phyloP scores from a whole-genome alignment of 495 filamentous ascomycete species.

The Diplogelasinospora grovesii region DNA sequence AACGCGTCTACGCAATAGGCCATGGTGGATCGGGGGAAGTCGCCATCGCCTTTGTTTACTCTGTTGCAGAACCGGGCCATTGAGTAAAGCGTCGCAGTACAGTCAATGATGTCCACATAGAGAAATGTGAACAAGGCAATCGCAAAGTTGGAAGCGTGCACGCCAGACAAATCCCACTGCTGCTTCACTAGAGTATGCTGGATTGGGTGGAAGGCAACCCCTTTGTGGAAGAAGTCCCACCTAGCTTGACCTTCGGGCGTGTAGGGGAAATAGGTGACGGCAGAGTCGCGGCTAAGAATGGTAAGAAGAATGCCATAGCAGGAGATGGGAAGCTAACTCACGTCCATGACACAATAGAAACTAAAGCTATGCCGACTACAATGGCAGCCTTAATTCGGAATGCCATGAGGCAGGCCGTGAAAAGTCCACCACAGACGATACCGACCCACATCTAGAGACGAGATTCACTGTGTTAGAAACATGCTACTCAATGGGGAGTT shows the following conservation, averaged over 20 bases:
- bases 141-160: constrained; percentile 54
- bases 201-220: constrained; percentile 74
- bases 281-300: constrained; percentile 48
- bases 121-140: constrained; percentile 77
- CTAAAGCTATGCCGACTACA: constrained; percentile 72
- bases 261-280: constrained; percentile 74
- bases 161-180: constrained; percentile 54
- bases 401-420: constrained; percentile 72
- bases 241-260: constrained; percentile 54
- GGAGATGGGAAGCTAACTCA: constrained; percentile 18
- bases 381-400: constrained; percentile 74
- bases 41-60: constrained; percentile 46
- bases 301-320: background rate
- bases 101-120: constrained; percentile 75
- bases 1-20: constrained; percentile 61
- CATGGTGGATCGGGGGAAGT: constrained; percentile 61
- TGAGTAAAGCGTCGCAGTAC: constrained; percentile 62
- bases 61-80: constrained; percentile 74
- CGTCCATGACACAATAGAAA: constrained; percentile 79
- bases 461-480: constrained; percentile 14
- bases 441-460: constrained; percentile 62
- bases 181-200: constrained; percentile 55
- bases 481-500: too few species aligned
- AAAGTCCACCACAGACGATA: constrained; percentile 68
- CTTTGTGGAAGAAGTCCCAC: constrained; percentile 73